A percentile compares a stretch with the other conserved stretches of the same genome.
phyloP scores from a whole-genome alignment of 2,329 filamentous ascomycete species.

The Fusarium goolgardi region DNA sequence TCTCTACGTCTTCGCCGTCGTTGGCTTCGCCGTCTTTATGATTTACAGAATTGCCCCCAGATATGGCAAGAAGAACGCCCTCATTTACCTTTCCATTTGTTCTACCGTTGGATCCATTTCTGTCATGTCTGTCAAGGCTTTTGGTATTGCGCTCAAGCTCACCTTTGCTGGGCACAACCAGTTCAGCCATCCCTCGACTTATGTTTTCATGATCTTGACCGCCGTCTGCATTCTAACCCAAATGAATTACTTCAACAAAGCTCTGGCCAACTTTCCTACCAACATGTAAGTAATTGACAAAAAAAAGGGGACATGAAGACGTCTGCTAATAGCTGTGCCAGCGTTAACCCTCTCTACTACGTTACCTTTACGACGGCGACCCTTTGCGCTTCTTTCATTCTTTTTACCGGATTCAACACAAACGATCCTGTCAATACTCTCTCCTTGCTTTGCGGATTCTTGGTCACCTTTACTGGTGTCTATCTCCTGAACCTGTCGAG shows the following conservation, averaged over 20 bases:
- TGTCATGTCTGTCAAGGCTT: conserved; percentile 99
- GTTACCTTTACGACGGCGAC: conserved; percentile 97
- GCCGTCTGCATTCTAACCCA: conserved; percentile 95
- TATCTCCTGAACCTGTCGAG: conserved; percentile 97
- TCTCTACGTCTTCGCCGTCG: conserved; percentile 83
- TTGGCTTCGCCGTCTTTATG: conserved; percentile 89
- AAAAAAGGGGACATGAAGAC: not conserved
- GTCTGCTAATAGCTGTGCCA: conserved; percentile 52
- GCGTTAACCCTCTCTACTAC: conserved; percentile 96
- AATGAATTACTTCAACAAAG: conserved; percentile 99
- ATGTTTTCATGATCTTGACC: conserved; percentile 95
- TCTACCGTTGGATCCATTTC: conserved; percentile 96
- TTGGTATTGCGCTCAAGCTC: conserved; percentile 96
- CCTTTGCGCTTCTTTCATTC: conserved; percentile 92
- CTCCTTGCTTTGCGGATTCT: conserved; percentile 90
- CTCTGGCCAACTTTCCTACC: conserved; percentile 93
- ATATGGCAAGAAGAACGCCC: conserved; percentile 93
- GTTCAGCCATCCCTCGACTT: conserved; percentile 93
- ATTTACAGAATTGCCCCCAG: conserved; percentile 93
- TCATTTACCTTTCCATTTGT: conserved; percentile 97
- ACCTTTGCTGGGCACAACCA: conserved; percentile 95
- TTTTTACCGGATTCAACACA: conserved; percentile 96
- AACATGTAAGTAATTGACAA: conserved; percentile 78
- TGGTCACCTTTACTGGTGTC: conserved; percentile 94
- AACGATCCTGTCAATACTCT: conserved; percentile 91